phyloP scores from a whole-genome alignment of 768 basidiomycete genomes.

The Podaxis mareebaensis region DNA sequence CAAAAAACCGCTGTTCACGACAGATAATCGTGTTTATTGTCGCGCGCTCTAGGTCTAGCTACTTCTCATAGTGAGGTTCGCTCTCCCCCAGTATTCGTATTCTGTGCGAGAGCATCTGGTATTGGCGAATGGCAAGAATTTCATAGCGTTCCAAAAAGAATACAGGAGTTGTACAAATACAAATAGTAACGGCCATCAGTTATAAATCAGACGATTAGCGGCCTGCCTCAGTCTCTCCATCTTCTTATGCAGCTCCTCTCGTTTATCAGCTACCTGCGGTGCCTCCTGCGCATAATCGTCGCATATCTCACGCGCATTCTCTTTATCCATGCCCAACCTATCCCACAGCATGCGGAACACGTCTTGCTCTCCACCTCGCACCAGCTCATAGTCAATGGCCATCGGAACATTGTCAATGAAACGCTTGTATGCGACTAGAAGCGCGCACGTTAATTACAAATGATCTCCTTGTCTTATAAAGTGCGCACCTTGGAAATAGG shows the following conservation, averaged over 20 bases:
- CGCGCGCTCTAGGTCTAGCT: no score
- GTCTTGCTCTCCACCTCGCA: conserved; percentile 49
- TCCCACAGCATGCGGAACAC: conserved; percentile 46
- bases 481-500: conserved; percentile 69
- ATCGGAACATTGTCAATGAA: conserved; percentile 57
- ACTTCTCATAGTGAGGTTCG: no score
- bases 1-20: no score
- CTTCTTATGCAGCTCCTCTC: conserved; percentile 52
- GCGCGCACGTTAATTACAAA: background rate
- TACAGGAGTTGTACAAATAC: no score
- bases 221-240: conserved; percentile 40
- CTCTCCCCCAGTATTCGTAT: no score
- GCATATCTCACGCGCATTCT: conserved; percentile 49
- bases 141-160: no score
- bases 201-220: background rate
- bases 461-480: background rate
- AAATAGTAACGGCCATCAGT: no score
- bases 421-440: conserved; percentile 59
- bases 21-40: no score
- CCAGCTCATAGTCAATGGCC: conserved; percentile 55
- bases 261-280: conserved; percentile 38
- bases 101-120: no score
- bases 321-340: conserved; percentile 53
- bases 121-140: no score
- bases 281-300: conserved; percentile 53